Conservation (phyloP, 2,329 filamentous ascomycete genomes). For the Phoma sp. region DNA sequence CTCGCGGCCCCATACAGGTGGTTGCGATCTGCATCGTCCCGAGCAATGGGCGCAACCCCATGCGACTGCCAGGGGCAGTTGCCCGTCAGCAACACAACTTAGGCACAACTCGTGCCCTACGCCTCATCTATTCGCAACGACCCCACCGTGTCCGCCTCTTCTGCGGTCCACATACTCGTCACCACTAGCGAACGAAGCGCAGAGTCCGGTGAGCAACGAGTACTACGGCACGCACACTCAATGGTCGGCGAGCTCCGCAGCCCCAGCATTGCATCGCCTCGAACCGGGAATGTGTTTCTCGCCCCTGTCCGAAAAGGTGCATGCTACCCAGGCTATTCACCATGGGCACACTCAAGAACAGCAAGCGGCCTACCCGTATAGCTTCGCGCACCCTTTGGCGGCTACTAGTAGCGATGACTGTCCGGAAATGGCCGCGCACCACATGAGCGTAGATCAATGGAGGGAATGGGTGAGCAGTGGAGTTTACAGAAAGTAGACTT, state of each 20-base stretch:
- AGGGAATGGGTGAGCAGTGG: slow-evolving; percentile 7
- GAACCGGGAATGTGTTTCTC: slow-evolving; percentile 1
- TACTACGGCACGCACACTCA: background rate
- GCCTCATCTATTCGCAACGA: slow-evolving; percentile 12
- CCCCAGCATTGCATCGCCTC: background rate
- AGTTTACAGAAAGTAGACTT: background rate
- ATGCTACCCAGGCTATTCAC: background rate
- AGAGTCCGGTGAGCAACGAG: background rate
- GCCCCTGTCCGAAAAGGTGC: slow-evolving; percentile 2
- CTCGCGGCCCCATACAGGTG: background rate
- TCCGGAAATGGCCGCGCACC: slow-evolving; percentile 2
- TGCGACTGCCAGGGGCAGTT: background rate
- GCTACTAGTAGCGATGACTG: background rate
- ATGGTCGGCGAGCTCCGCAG: slow-evolving; percentile 4
- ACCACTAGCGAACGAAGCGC: slow-evolving; percentile 1
- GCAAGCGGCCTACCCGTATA: slow-evolving; percentile 1
- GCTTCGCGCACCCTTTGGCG: background rate
- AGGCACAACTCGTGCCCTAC: slow-evolving; percentile 31
- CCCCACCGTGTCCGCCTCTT: slow-evolving; percentile 12
- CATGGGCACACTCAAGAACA: slow-evolving; percentile 3
- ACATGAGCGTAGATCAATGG: slow-evolving; percentile 9
- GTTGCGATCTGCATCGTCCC: background rate
- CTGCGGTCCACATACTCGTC: slow-evolving; percentile 21
- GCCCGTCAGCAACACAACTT: slow-evolving; percentile 9
- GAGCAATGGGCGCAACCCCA: slow-evolving; percentile 1